phyloP scores from a whole-genome alignment of 495 filamentous ascomycete genomes.

The Penicillium chermesinum region DNA sequence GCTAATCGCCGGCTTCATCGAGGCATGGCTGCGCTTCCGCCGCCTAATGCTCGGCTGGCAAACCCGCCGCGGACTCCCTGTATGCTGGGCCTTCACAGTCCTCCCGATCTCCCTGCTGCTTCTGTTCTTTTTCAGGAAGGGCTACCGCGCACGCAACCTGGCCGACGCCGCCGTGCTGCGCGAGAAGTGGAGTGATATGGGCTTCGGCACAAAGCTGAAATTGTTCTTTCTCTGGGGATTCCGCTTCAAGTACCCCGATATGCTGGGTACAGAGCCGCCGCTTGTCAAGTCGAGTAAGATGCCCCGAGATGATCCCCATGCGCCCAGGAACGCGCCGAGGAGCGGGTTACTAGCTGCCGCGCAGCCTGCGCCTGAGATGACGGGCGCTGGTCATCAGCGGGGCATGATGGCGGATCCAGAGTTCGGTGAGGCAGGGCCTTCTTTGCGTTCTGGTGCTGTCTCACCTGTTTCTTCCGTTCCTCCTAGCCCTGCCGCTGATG shows the following conservation, averaged over 20 bases:
- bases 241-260: conserved; percentile 40
- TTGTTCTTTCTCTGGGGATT: conserved; percentile 51
- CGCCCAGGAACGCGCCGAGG: conserved; percentile 19
- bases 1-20: conserved; percentile 45
- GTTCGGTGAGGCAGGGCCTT: conserved; percentile 5
- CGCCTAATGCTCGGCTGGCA: conserved; percentile 47
- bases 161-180: conserved; percentile 38
- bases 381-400: neutral
- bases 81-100: conserved; percentile 39
- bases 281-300: conserved; percentile 22
- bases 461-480: neutral
- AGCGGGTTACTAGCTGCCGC: conserved; percentile 13
- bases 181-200: conserved; percentile 40
- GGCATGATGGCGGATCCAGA: conserved; percentile 3
- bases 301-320: conserved; percentile 18
- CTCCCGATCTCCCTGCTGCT: conserved; percentile 35
- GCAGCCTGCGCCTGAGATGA: conserved; percentile 3
- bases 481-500: too few relatives aligned
- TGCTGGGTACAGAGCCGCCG: conserved; percentile 30
- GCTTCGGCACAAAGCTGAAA: conserved; percentile 30
- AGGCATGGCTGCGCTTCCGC: conserved; percentile 48
- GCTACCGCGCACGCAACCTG: conserved; percentile 31
- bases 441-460: neutral
- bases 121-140: conserved; percentile 36
- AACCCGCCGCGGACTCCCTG: conserved; percentile 42